Base-by-base conservation (phyloP, 2,329 filamentous ascomycete species). In the Mollisiaceae sp. region DNA sequence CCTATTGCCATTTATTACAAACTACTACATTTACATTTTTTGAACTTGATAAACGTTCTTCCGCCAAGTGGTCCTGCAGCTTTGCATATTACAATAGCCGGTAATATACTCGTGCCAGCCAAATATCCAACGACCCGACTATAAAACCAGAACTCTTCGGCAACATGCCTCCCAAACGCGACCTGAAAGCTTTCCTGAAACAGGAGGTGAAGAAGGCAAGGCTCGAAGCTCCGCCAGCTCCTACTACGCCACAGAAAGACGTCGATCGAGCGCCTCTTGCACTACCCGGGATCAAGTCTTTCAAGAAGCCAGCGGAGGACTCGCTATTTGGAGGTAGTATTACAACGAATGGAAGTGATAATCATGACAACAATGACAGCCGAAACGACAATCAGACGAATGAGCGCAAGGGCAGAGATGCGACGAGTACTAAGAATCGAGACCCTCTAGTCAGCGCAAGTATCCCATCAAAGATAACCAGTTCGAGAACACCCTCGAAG, bases 121-220 rank as follows among this genome's bases (percentile, higher is more conserved):
- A 41, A 41, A 2, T 9, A 41, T 14, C n/a, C 43, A 47, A 20
- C 43, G 3, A 32, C 22, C 15, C 47, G 8, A 27, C 43, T 22
- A 47, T 8, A 47, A 47, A 47, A 9, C 14, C 47, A 27, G 2
- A 27, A 27, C 8, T 18, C 2, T 12, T 4, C 20, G 4, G 2
- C 47, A 27, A 59, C 12, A 59, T 59, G 56, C 38, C 36, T 8
- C 27, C 27, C 36, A 59, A 43, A n/a, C 36, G 36, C 5, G 12
- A 39, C 6, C 60, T 69, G 12, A 63, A 50, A 32, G 62, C 43
- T 12, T 65, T 67, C 36, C 58, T 67, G 20, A 65, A 60, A 11
- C 62, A 52, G 8, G 67, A 69, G 27, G 52, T 69, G 15, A 45
- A 43, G 8, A 67, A 64, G 56, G 59, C 24, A 15, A 54, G 55